Conservation (phyloP, 1,284 basidiomycete genomes). For the Melampsora larici-populina region DNA sequence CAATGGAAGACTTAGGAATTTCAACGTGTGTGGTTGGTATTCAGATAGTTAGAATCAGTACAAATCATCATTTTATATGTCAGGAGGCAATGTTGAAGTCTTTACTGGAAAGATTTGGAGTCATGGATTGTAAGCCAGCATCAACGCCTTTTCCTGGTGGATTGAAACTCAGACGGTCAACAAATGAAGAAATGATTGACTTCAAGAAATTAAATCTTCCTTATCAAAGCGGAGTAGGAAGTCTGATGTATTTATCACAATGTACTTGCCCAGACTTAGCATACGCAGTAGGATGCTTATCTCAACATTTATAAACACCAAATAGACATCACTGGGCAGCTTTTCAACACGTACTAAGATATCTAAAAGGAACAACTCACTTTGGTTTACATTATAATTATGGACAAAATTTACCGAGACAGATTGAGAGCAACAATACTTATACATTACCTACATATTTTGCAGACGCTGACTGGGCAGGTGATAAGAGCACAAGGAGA, state of each 20-base stretch:
- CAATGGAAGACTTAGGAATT: constrained; percentile 8
- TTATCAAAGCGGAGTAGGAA: neutral
- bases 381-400: neutral
- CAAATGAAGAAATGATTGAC: neutral
- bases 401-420: neutral
- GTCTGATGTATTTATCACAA: constrained; percentile 5
- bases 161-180: neutral
- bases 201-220: neutral
- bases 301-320: constrained; percentile 18
- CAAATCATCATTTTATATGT: neutral
- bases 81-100: neutral
- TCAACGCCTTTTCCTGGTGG: neutral
- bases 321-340: constrained; percentile 16
- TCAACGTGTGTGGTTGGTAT: neutral
- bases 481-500: neutral
- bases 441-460: neutral
- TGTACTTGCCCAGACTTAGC: constrained; percentile 8
- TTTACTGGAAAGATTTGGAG: neutral
- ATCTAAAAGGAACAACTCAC: constrained; percentile 4
- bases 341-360: constrained; percentile 2
- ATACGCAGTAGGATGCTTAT: constrained; percentile 13
- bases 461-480: constrained; percentile 6
- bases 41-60: neutral
- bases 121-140: no score
- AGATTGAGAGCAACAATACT: neutral